These are phyloP conservation scores for Blastocystis sp. DNA, from an alignment of 352 stramenopile genomes.

Conservation along the genomic window DNA sequence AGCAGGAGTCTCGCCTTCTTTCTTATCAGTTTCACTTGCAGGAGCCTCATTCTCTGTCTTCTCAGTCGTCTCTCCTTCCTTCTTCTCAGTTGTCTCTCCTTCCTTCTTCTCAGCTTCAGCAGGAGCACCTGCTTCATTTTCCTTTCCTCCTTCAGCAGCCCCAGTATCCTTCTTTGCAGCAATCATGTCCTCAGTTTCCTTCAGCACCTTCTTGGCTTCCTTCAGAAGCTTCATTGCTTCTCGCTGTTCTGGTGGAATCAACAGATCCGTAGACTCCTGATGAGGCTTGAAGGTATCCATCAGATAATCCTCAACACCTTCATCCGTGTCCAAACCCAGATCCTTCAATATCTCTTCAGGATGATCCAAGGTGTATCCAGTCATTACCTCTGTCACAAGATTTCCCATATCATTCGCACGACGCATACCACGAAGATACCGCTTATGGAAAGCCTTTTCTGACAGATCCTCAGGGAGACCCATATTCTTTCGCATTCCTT, in stretches of 20 bases:
- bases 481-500: background rate
- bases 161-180: background rate
- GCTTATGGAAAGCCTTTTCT: background rate
- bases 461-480: background rate
- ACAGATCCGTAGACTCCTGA: background rate
- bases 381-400: constrained; percentile 2
- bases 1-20: background rate
- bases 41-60: background rate
- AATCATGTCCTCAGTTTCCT: background rate
- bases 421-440: background rate
- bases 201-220: background rate
- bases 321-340: constrained; percentile 23
- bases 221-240: background rate
- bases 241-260: background rate
- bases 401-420: background rate
- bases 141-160: background rate
- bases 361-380: background rate
- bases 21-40: background rate
- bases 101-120: background rate
- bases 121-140: background rate
- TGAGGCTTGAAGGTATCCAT: constrained; percentile 31
- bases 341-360: background rate
- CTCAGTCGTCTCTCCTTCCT: background rate
- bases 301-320: background rate
- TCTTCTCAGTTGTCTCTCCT: background rate